Percentiles rank a stretch among this genome's conserved stretches.
phyloP scores from a whole-genome alignment of 768 basidiomycete species.

The Xerocomellus intermedius region DNA sequence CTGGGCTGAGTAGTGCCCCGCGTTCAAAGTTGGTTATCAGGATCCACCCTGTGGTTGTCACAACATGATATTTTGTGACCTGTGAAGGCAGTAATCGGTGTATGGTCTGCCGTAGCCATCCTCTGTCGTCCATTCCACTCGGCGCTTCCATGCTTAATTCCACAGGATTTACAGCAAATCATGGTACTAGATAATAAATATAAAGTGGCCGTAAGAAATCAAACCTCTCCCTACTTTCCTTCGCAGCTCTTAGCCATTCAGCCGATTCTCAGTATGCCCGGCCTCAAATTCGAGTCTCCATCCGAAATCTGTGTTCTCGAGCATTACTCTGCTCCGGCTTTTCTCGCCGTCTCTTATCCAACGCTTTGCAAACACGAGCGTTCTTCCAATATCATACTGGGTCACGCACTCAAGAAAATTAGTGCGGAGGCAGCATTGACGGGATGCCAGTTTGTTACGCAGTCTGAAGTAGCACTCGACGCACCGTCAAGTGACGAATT shows the following conservation, averaged over 20 bases:
- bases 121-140: constrained; percentile 1
- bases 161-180: constrained; percentile 24
- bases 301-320: constrained; percentile 33
- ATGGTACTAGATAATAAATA: background rate
- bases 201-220: constrained; percentile 1
- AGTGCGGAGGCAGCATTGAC: constrained; percentile 38
- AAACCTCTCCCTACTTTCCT: background rate
- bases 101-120: constrained; percentile 10
- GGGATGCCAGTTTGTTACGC: constrained; percentile 35
- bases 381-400: constrained; percentile 52
- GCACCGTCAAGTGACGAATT: constrained; percentile 21
- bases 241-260: background rate
- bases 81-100: background rate
- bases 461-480: constrained; percentile 33
- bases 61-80: background rate
- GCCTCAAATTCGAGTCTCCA: constrained; percentile 24
- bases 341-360: constrained; percentile 41
- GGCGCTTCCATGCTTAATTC: constrained; percentile 10
- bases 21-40: constrained; percentile 1
- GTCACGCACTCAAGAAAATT: constrained; percentile 46
- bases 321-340: constrained; percentile 40
- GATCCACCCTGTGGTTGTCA: constrained; percentile 23
- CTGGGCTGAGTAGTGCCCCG: background rate
- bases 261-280: constrained; percentile 26
- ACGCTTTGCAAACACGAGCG: constrained; percentile 44